phyloP scores from a whole-genome alignment of 495 filamentous ascomycete genomes.

The Trichoderma reesei region DNA sequence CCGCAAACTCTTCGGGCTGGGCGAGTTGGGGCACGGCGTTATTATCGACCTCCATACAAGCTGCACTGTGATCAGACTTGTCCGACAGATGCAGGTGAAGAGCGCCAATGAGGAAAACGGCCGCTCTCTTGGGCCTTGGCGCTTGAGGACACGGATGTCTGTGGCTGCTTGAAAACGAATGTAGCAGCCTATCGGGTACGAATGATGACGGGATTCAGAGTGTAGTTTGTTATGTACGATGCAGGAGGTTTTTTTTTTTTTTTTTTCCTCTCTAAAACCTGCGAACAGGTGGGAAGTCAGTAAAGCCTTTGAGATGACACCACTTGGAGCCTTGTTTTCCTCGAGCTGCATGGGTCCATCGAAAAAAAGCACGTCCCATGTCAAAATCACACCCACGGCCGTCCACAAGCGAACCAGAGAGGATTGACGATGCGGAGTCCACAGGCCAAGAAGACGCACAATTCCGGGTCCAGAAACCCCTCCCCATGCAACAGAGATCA shows the following conservation, averaged over 20 bases:
- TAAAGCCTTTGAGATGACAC: conserved; percentile 8
- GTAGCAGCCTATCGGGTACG: conserved; percentile 5
- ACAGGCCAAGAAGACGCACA: not conserved
- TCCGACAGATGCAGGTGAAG: conserved; percentile 1
- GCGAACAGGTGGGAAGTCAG: conserved; percentile 10
- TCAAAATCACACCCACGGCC: not conserved
- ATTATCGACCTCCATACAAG: conserved; percentile 35
- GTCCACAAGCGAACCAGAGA: conserved; percentile 6
- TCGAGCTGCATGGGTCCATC: conserved; percentile 4
- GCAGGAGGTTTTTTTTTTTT: conserved; percentile 1
- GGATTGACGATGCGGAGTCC: conserved; percentile 6
- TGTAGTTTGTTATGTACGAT: conserved; percentile 5
- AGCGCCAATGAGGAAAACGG: not conserved
- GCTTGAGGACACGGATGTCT: not conserved
- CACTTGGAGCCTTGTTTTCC: conserved; percentile 8
- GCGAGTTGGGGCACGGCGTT: conserved; percentile 27
- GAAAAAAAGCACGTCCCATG: conserved; percentile 7
- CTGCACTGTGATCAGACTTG: not conserved
- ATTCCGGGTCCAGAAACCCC: not conserved
- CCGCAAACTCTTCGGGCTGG: conserved; percentile 27
- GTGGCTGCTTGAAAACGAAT: conserved; percentile 5
- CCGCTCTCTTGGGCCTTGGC: conserved; percentile 4
- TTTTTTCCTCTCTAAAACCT: conserved; percentile 6
- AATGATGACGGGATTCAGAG: not conserved
- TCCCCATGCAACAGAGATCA: conserved; percentile 4